Percentiles rank a stretch among this genome's conserved stretches.
phyloP scores from a whole-genome alignment of 345 rosid species.

The Boechera retrofracta region DNA sequence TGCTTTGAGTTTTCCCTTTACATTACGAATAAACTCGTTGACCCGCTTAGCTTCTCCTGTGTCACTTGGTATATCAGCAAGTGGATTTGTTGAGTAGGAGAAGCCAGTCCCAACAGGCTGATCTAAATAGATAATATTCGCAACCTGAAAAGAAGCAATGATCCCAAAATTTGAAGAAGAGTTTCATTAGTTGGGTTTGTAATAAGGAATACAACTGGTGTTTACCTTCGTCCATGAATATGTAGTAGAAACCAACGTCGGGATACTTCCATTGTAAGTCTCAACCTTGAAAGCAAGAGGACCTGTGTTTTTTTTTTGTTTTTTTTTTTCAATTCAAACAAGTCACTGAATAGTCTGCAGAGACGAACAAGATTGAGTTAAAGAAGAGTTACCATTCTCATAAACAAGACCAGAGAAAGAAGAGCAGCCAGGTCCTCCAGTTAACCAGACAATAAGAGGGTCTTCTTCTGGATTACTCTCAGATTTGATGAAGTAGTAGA shows the following conservation, averaged over 20 bases:
- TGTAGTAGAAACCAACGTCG: slow-evolving; percentile 59
- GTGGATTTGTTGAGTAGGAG: slow-evolving; percentile 56
- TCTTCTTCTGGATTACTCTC: slow-evolving; percentile 46
- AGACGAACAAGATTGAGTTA: background rate
- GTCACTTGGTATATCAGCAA: slow-evolving; percentile 56
- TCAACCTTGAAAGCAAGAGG: slow-evolving; percentile 56
- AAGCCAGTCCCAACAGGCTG: slow-evolving; percentile 79
- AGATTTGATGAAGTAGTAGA: slow-evolving; percentile 51
- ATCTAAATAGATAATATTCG: slow-evolving; percentile 74
- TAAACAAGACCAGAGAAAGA: slow-evolving; percentile 44
- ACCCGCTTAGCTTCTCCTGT: slow-evolving; percentile 47
- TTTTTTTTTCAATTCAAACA: slow-evolving; percentile 4
- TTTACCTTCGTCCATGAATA: slow-evolving; percentile 71
- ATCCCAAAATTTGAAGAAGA: slow-evolving; percentile 40
- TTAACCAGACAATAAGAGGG: slow-evolving; percentile 48
- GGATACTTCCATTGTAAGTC: slow-evolving; percentile 69
- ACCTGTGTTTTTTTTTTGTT: slow-evolving; percentile 46
- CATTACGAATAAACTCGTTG: slow-evolving; percentile 47
- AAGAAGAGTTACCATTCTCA: slow-evolving; percentile 33
- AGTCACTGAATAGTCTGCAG: background rate
- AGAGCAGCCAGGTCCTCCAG: slow-evolving; percentile 54
- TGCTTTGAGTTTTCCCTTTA: slow-evolving; percentile 46
- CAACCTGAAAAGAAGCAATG: slow-evolving; percentile 47
- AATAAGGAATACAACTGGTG: slow-evolving; percentile 47
- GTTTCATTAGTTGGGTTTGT: slow-evolving; percentile 28